phyloP scores from a whole-genome alignment of 2,329 filamentous ascomycete genomes.

The Ophiostoma montium region DNA sequence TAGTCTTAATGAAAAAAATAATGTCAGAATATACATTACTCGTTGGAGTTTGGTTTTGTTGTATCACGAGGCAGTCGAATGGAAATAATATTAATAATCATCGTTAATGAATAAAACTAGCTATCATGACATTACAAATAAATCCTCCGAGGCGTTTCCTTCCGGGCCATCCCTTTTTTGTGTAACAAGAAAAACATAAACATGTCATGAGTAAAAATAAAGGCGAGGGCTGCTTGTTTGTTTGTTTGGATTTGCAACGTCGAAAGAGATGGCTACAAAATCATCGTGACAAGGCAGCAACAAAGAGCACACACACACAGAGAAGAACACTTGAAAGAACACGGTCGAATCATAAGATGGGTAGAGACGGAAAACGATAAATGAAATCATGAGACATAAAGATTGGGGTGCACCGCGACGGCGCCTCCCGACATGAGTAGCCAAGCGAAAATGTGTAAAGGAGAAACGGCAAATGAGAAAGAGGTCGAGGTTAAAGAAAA shows the following conservation, averaged over 20 bases:
- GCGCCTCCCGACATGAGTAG: neutral
- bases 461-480: neutral
- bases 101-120: neutral
- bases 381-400: neutral
- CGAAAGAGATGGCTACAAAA: no score
- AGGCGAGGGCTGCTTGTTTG: no score
- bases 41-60: no score
- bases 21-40: no score
- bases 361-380: neutral
- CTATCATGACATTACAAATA: neutral
- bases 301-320: neutral
- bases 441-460: neutral
- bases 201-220: neutral
- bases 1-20: conserved; percentile 4
- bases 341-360: neutral
- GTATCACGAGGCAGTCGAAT: no score
- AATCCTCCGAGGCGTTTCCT: neutral
- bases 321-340: neutral
- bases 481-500: neutral
- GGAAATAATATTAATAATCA: no score
- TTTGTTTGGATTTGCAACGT: no score
- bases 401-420: neutral
- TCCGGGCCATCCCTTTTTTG: neutral
- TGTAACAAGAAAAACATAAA: neutral
- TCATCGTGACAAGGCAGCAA: no score